Evolutionary conservation across 1,284 basidiomycete species (phyloP), one percentile per base, ranked within the genome.

Genomic region (Fomitopsis schrenkii): DNA sequence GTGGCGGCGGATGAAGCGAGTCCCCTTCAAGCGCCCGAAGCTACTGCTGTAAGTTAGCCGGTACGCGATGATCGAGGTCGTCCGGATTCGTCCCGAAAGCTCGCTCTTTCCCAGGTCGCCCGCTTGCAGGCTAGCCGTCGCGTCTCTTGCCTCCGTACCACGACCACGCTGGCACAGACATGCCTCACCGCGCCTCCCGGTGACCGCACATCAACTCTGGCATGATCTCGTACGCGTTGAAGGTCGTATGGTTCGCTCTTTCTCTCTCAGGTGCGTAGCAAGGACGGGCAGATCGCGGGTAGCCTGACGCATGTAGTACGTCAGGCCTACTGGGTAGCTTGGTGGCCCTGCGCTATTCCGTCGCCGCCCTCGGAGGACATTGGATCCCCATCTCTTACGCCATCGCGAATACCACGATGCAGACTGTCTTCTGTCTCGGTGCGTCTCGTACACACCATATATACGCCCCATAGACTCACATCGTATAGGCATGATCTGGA

Each of bases 401-500:
- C 56, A 48, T 78, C 17, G 79, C 78, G 14, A 80, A 81, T 62
- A 80, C 81, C 3, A 59, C 81, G 6, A 66, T 85, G 61, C 78
- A 86, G 62, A 77, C 75, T 1, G 72, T 79, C 7, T 85, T 86
- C 62, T 75, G 72, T 66, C 66, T 74, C 30, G 78, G 79, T 77
- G 54, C 55, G 75, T 52, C 40, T 42, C 17, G 38, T 10, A 19
- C 19, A 4, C 38, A 12, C 41, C 28, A 15, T 40, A 19, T 44
- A 28, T 33, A 41, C 53, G 28, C 40, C 30, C 1, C 17, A 30
- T 30, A 22, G 19, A 14, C 22, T 38, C 26, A 36, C 60, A 17
- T 3, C 48, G 33, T 19, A 7, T 46, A 88, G 87, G 87, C 9
- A 79, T 89, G 70, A 77, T 85, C 22, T 88, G 85, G 79, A 72